Evolutionary conservation across 106 monocot species (phyloP).

Genomic region (Platanthera zijinensis): DNA sequence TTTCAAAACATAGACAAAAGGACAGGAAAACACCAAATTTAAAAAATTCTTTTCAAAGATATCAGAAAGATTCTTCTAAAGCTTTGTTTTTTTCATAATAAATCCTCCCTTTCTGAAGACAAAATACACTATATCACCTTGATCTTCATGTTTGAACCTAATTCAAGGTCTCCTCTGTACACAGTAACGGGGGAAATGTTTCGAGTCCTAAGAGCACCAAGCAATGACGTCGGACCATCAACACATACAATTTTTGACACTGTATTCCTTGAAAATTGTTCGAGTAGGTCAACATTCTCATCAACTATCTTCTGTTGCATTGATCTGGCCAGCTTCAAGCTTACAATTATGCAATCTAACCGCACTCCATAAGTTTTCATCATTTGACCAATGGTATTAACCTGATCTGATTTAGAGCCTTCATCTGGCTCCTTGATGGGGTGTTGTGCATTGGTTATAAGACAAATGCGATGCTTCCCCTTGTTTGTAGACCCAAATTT

Average conservation of each 20-base stretch:
- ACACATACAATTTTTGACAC: slow-evolving; percentile 47
- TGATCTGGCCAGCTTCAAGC: slow-evolving; percentile 24
- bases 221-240: slow-evolving; percentile 48
- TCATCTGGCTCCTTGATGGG: slow-evolving; percentile 78
- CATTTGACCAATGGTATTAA: slow-evolving; percentile 54
- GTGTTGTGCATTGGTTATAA: slow-evolving; percentile 67
- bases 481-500: slow-evolving; percentile 76
- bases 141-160: slow-evolving; percentile 84
- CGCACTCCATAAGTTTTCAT: slow-evolving; percentile 82
- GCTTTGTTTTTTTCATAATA: not conserved
- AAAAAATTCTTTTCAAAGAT: too few species aligned
- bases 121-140: slow-evolving; percentile 47
- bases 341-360: slow-evolving; percentile 65
- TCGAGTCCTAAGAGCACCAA: slow-evolving; percentile 84
- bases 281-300: slow-evolving; percentile 70
- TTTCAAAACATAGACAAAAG: too few species aligned
- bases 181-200: slow-evolving; percentile 81
- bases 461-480: slow-evolving; percentile 70
- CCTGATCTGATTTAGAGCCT: slow-evolving; percentile 86
- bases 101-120: not conserved
- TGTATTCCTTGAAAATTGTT: slow-evolving; percentile 50
- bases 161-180: slow-evolving; percentile 88
- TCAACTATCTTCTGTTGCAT: slow-evolving; percentile 26
- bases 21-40: too few species aligned
- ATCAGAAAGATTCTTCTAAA: not conserved